Conservation (phyloP, 345 rosid genomes). For the Gossypium thurberi region DNA sequence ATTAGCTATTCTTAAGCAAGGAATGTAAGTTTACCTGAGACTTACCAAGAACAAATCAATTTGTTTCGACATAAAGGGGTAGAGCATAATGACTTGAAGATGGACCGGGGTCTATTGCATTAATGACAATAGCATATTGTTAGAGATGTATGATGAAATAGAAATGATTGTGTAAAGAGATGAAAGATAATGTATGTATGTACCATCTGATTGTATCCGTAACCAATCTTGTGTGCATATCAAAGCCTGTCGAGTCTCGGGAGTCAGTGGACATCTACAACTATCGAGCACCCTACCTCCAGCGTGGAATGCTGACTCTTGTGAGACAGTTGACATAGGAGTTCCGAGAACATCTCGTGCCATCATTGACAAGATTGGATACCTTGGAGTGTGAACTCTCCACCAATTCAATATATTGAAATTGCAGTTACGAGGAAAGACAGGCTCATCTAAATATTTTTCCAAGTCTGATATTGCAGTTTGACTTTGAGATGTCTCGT, state of each 20-base stretch:
- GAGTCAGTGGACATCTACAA: not conserved
- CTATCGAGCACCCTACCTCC: constrained; percentile 1
- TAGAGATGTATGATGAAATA: not conserved
- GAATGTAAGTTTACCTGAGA: not conserved
- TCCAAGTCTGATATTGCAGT: not conserved
- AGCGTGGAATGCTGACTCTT: not conserved
- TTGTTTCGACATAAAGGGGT: not conserved
- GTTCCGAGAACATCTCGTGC: constrained; percentile 5
- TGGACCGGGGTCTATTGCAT: not conserved
- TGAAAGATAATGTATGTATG: not conserved
- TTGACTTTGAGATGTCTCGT: constrained; percentile 1
- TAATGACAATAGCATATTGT: not conserved
- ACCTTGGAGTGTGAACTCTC: constrained; percentile 3
- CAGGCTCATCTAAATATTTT: not conserved
- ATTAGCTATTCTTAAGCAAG: not conserved
- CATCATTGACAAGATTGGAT: constrained; percentile 8
- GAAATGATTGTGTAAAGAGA: not conserved
- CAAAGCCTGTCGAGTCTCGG: not conserved
- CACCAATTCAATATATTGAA: constrained; percentile 8
- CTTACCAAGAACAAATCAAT: not conserved
- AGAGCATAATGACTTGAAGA: not conserved
- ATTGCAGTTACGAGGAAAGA: constrained; percentile 1
- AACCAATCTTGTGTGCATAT: constrained; percentile 5
- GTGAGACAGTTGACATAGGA: not conserved
- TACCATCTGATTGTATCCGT: not conserved